phyloP scores from a whole-genome alignment of 495 filamentous ascomycete genomes.

The Aspergillus egyptiacus region DNA sequence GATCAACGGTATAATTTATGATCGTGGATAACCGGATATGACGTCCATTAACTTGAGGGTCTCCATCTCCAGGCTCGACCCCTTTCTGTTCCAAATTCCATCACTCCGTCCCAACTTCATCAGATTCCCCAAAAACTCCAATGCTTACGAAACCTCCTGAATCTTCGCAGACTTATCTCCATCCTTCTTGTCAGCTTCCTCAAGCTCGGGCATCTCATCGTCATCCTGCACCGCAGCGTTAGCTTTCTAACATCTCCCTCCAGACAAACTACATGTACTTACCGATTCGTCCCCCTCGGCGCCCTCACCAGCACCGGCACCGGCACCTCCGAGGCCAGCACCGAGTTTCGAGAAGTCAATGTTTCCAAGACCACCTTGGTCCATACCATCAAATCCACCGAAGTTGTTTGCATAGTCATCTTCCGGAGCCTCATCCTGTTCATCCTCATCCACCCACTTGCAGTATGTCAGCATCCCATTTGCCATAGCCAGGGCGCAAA shows the following conservation, averaged over 20 bases:
- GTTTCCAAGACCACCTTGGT: slow-evolving; percentile 45
- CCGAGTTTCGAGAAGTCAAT: slow-evolving; percentile 91
- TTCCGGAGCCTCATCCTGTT: slow-evolving; percentile 82
- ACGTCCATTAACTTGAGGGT: slow-evolving; percentile 4
- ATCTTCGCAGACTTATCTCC: slow-evolving; percentile 46
- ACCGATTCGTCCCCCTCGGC: slow-evolving; percentile 58
- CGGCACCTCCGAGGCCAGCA: slow-evolving; percentile 41
- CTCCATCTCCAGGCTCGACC: neutral
- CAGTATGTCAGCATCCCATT: slow-evolving; percentile 18
- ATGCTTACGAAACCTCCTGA: slow-evolving; percentile 50
- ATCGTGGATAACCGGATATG: slow-evolving; percentile 6
- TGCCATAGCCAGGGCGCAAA: neutral
- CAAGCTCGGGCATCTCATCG: slow-evolving; percentile 59
- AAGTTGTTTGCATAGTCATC: slow-evolving; percentile 70
- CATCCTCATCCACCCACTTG: slow-evolving; percentile 98
- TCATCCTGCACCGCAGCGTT: slow-evolving; percentile 39
- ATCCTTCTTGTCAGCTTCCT: slow-evolving; percentile 40
- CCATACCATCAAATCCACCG: slow-evolving; percentile 58
- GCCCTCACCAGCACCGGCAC: slow-evolving; percentile 19
- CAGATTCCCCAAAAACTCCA: neutral
- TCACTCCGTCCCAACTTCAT: slow-evolving; percentile 1
- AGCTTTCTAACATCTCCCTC: slow-evolving; percentile 39
- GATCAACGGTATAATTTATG: slow-evolving; percentile 5
- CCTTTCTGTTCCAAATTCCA: neutral
- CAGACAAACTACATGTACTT: slow-evolving; percentile 21